These are phyloP conservation scores for Erythrobasidium yunnanense DNA, from an alignment of 768 basidiomycete species.

Conservation along the genomic window DNA sequence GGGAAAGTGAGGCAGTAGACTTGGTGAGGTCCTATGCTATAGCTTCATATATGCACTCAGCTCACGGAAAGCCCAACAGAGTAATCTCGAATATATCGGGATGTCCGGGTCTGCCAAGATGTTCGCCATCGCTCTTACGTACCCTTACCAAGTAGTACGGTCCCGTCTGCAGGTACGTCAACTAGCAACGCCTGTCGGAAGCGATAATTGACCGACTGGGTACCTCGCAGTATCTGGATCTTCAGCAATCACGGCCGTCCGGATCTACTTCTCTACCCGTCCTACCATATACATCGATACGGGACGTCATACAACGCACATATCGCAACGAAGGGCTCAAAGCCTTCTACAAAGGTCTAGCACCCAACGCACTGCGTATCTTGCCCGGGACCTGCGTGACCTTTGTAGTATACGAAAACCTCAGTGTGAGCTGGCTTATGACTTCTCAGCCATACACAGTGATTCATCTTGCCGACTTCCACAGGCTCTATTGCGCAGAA, in stretches of 20 bases:
- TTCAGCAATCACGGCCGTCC: slow-evolving; percentile 15
- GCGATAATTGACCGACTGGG: background rate
- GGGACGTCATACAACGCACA: slow-evolving; percentile 60
- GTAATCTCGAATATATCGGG: slow-evolving; percentile 76
- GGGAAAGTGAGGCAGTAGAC: slow-evolving; percentile 64
- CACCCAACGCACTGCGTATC: slow-evolving; percentile 84
- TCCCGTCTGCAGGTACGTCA: slow-evolving; percentile 73
- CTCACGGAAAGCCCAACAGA: slow-evolving; percentile 52
- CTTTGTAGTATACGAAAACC: slow-evolving; percentile 75
- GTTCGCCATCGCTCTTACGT: slow-evolving; percentile 68
- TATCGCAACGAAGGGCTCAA: slow-evolving; percentile 66
- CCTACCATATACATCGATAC: slow-evolving; percentile 25
- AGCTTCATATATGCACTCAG: background rate
- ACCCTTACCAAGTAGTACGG: slow-evolving; percentile 94
- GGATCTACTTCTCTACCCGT: slow-evolving; percentile 1
- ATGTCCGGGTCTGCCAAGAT: slow-evolving; percentile 89
- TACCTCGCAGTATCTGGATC: background rate
- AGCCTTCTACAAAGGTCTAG: slow-evolving; percentile 91
- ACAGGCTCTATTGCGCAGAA: too few relatives aligned
- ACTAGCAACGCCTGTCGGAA: background rate
- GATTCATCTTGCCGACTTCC: too few relatives aligned
- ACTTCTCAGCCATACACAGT: too few relatives aligned
- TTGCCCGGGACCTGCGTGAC: slow-evolving; percentile 95
- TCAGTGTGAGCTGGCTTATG: slow-evolving; percentile 52
- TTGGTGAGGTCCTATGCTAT: slow-evolving; percentile 51